phyloP scores from a whole-genome alignment of 169 alveolate species.

The Amoebophrya sp. region DNA sequence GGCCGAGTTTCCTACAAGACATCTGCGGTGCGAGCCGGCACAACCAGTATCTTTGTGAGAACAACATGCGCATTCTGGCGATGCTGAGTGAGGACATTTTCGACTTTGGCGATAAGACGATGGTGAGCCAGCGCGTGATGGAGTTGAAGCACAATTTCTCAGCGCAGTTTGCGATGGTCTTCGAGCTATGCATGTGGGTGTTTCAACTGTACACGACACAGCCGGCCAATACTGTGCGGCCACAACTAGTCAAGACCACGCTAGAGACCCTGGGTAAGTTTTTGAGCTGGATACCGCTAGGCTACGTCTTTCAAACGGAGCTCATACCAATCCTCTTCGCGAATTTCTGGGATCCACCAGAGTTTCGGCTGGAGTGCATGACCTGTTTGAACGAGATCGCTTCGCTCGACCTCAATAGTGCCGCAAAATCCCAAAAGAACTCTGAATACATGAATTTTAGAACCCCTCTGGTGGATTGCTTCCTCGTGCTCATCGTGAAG shows the following conservation, averaged over 20 bases:
- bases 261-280: background rate
- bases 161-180: background rate
- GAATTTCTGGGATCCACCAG: background rate
- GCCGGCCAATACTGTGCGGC: background rate
- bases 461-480: slow-evolving; percentile 17
- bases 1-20: background rate
- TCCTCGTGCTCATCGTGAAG: background rate
- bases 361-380: background rate
- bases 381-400: background rate
- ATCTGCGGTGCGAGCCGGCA: background rate
- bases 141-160: background rate
- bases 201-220: background rate
- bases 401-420: no score
- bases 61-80: background rate
- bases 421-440: no score
- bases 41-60: background rate
- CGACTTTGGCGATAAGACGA: background rate
- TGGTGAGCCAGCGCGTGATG: background rate
- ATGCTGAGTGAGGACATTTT: background rate
- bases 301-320: background rate
- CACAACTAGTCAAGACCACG: background rate
- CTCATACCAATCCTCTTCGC: background rate
- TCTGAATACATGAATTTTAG: no score
- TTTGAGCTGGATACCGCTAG: background rate
- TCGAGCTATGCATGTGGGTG: background rate